These are phyloP conservation scores for Endoconidiophora laricicola DNA, from an alignment of 2,329 filamentous ascomycete species.

Conservation along the genomic window DNA sequence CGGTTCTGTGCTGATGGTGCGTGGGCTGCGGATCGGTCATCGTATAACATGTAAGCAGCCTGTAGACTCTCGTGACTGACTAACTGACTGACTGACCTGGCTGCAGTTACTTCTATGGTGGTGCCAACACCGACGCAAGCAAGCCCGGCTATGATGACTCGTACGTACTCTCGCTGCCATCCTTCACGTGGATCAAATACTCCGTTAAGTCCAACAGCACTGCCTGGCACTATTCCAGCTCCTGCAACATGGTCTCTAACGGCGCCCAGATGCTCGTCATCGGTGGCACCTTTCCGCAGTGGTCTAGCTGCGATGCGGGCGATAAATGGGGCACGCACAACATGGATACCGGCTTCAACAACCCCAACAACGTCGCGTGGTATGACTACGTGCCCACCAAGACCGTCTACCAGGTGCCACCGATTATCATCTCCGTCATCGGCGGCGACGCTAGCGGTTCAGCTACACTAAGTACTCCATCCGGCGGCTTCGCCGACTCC, in stretches of 20 bases:
- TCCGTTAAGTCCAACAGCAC: conserved; percentile 25
- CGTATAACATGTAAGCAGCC: conserved; percentile 43
- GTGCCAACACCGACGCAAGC: conserved; percentile 28
- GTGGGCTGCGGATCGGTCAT: conserved; percentile 41
- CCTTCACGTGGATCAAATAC: conserved; percentile 46
- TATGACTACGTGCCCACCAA: conserved; percentile 32
- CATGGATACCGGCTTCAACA: conserved; percentile 35
- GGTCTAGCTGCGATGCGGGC: conserved; percentile 33
- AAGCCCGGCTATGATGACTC: conserved; percentile 40
- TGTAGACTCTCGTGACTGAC: neutral
- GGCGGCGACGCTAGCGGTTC: conserved; percentile 34
- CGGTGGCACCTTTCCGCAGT: conserved; percentile 38
- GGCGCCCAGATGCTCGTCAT: conserved; percentile 45
- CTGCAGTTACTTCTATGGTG: conserved; percentile 43
- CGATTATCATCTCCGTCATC: conserved; percentile 31
- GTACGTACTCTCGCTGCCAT: conserved; percentile 44
- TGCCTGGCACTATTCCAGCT: conserved; percentile 35
- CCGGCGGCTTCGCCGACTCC: conserved; percentile 29
- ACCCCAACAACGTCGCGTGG: conserved; percentile 31
- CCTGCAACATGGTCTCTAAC: conserved; percentile 37
- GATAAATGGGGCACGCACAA: conserved; percentile 39
- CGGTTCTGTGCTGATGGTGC: conserved; percentile 45
- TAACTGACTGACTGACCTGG: neutral
- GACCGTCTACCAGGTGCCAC: conserved; percentile 36
- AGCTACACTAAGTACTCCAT: conserved; percentile 35